phyloP scores from a whole-genome alignment of 1,284 basidiomycete genomes.

The Hemileia vastatrix region DNA sequence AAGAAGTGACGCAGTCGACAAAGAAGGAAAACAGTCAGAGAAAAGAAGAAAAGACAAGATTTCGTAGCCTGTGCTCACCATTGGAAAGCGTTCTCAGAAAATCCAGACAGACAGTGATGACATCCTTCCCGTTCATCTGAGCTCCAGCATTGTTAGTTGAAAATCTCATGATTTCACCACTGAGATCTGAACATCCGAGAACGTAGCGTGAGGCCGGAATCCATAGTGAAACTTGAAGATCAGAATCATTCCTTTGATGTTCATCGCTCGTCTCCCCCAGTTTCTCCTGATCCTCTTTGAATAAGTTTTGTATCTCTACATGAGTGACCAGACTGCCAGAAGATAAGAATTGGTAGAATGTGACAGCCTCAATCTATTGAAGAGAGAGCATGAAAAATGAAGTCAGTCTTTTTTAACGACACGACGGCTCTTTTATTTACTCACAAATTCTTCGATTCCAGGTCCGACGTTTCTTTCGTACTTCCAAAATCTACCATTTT shows the following conservation, averaged over 20 bases:
- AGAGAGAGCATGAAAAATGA: neutral
- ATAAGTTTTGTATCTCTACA: no score
- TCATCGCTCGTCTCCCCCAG: constrained; percentile 52
- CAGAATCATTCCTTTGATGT: constrained; percentile 54
- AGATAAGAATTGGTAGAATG: constrained; percentile 79
- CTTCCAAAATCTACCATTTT: no score
- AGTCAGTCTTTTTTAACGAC: constrained; percentile 58
- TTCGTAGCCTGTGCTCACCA: no score
- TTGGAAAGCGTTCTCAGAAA: neutral
- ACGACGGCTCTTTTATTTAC: constrained; percentile 40
- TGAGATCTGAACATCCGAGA: constrained; percentile 83
- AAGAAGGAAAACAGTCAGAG: neutral
- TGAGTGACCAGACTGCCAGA: constrained; percentile 60
- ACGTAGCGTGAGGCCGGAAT: constrained; percentile 72
- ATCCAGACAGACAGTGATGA: neutral
- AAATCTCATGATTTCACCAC: constrained; percentile 90
- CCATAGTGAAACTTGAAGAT: constrained; percentile 47
- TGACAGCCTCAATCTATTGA: constrained; percentile 82
- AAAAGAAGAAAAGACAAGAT: constrained; percentile 3
- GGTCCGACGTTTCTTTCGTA: constrained; percentile 62
- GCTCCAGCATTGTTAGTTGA: constrained; percentile 67
- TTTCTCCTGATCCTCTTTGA: constrained; percentile 57
- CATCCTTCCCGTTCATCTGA: neutral
- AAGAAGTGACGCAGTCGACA: neutral
- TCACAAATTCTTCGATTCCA: constrained; percentile 45